Conservation (phyloP, 768 basidiomycete species). For the Phanerochaete sordida region DNA sequence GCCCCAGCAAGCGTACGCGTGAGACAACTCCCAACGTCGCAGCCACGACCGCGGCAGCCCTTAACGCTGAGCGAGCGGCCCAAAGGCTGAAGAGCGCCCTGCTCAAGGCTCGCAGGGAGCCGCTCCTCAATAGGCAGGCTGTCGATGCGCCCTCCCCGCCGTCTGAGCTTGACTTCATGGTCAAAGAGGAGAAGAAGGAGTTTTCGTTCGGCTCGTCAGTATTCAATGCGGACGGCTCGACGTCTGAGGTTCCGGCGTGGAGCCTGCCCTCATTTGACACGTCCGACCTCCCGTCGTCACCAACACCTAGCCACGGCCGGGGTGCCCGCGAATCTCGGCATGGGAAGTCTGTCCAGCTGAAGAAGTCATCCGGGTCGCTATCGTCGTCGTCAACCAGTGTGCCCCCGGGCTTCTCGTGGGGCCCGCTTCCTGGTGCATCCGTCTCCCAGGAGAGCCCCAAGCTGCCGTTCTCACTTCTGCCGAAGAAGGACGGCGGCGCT, state of each 20-base stretch:
- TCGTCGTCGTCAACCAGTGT: slow-evolving; percentile 13
- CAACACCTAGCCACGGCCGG: neutral
- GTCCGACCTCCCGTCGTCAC: neutral
- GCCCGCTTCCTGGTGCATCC: slow-evolving; percentile 45
- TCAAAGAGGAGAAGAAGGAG: slow-evolving; percentile 14
- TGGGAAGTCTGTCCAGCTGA: slow-evolving; percentile 30
- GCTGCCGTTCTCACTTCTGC: neutral
- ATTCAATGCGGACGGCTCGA: neutral
- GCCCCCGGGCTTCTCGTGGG: slow-evolving; percentile 51
- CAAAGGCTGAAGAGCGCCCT: slow-evolving; percentile 67
- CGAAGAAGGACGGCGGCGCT: slow-evolving; percentile 10
- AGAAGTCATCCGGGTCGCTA: slow-evolving; percentile 20
- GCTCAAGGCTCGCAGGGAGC: slow-evolving; percentile 54
- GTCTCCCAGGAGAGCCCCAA: neutral
- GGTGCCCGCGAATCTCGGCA: slow-evolving; percentile 11
- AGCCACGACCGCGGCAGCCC: slow-evolving; percentile 71
- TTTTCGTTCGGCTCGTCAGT: neutral
- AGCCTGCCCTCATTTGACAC: neutral
- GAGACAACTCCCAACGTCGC: slow-evolving; percentile 62
- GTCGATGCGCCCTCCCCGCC: slow-evolving; percentile 24
- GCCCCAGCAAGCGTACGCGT: slow-evolving; percentile 27
- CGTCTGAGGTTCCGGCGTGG: neutral
- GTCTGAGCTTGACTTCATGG: slow-evolving; percentile 19
- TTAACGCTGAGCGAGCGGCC: slow-evolving; percentile 77
- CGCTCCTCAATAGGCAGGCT: slow-evolving; percentile 62